Base-by-base conservation (phyloP, 169 alveolate genomes). In the Cryptosporidium xiaoi region DNA sequence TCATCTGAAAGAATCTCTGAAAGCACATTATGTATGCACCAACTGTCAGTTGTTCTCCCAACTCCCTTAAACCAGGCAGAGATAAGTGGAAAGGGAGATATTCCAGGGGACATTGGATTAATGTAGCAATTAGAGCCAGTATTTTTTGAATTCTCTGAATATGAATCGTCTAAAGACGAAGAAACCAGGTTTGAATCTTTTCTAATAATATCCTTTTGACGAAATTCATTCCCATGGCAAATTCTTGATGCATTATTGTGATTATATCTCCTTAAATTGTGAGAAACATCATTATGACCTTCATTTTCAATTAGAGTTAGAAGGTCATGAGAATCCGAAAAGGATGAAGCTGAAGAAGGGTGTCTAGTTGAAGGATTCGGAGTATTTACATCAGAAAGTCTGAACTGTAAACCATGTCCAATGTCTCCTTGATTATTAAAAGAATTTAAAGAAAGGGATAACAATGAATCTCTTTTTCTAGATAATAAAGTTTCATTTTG, bases 11-110 rank as follows among this genome's bases (percentile, higher is more conserved):
- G 71, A 24, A 77, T n/a, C 64, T 77, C 87, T 12, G 87, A 77
- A n/a, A 77, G 87, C 20, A 77, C 64, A 48, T 77, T 77, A 50
- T 77, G 87, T 40, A 77, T 77, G 65, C 87, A 77, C 87, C 87
- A 77, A 51, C 65, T 77, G 31, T 77, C 87, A n/a, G 64, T 60
- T 24, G 87, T 68, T 12, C 51, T 56, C 13, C 87, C 87, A 3
- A 77, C 87, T 4, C 87, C 87, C 31, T 77, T 77, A 62, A 77
- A 77, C 87, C 87, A 77, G n/a, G 87, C 56, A 20, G 71, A 56
- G 24, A 77, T 77, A 2, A 77, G 71, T 20, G 87, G 87, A 40
- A 77, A 77, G 16, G 87, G 87, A n/a, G 87, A 77, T 36, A 77
- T 77, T 2, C 87, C 65, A 18, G 87, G 69, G 34, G 71, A 56